Base-by-base conservation (phyloP, 2,329 filamentous ascomycete genomes). In the Xylaria multiplex region DNA sequence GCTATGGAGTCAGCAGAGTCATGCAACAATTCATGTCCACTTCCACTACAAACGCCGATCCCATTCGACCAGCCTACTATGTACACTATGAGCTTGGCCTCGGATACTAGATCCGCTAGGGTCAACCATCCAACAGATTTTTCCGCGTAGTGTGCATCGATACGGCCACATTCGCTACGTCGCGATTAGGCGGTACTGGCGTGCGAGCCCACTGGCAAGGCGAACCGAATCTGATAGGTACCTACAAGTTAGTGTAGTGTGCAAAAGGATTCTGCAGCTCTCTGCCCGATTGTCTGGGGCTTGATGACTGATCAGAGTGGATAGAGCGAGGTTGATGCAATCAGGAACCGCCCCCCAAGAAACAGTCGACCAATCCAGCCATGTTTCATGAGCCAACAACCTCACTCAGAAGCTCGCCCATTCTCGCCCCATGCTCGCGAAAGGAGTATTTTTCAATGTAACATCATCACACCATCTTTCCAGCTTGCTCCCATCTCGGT, bases 1-100 rank as follows among this genome's bases (percentile, higher is more conserved):
- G 19, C 48, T 65, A 64, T 55, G 56, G 56, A 66, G 59, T 63
- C 42, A 58, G 50, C 52, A 69, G 66, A 69, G 66, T 69, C 66
- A 69, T 69, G 66, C 66, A 68, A 30, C 55, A 42, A 9, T 42
- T 59, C 6, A 48, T 6, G n/a, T 9, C 66, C 66, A 64, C 45
- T 66, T 59, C 2, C 5, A 27, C 27, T 27, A 64, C 49, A 61
- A 59, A 54, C 8, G 37, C 60, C 43, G 60, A 62, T 66, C 37
- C 6, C 56, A 24, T 56, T 53, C 19, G 30, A 24, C 49, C 59
- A 45, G 43, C 24, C 42, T 43, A 52, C 19, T 54, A 11, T 27
- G 27, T 27, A 27, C 11, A 13, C 35, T 35, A 32, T 40, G 40
- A 30, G 37, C 59, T 22, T 35, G 30, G 43, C 37, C 42, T 52